Evolutionary conservation across 495 filamentous ascomycete genomes (phyloP).

Genomic region (Usnea hakonensis): DNA sequence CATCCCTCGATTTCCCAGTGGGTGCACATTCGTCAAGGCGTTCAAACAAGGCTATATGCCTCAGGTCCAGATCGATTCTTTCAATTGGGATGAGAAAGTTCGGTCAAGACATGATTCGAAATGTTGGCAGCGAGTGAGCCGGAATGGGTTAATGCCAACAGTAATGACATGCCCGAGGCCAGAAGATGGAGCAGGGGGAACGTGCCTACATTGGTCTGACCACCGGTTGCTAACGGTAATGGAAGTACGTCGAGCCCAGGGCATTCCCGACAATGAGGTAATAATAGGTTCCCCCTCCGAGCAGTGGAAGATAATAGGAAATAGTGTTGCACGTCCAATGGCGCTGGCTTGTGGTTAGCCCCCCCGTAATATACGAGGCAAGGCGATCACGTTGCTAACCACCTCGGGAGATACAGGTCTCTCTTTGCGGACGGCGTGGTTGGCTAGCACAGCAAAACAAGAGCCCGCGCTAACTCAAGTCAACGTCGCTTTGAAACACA

Average conservation of each 20-base stretch:
- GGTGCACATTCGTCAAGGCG: constrained; percentile 39
- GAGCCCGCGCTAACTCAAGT: not conserved
- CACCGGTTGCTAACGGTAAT: constrained; percentile 48
- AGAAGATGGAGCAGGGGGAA: constrained; percentile 41
- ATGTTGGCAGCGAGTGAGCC: constrained; percentile 46
- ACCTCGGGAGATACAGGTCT: too few relatives aligned
- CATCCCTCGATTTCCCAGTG: constrained; percentile 39
- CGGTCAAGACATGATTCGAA: constrained; percentile 27
- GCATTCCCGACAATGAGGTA: constrained; percentile 59
- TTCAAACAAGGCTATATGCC: constrained; percentile 32
- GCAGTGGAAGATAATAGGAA: constrained; percentile 59
- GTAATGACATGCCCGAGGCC: constrained; percentile 43
- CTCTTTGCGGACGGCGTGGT: constrained; percentile 51
- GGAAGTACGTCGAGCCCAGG: constrained; percentile 59
- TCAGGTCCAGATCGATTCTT: constrained; percentile 25
- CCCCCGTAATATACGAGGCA: too few relatives aligned
- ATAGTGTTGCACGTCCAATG: constrained; percentile 60
- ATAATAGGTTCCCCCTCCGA: constrained; percentile 46
- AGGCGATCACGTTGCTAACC: too few relatives aligned
- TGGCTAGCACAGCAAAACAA: constrained; percentile 13
- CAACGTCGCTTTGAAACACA: not conserved
- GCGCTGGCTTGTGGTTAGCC: constrained; percentile 51
- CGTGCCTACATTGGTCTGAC: constrained; percentile 53
- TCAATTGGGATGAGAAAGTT: constrained; percentile 15
- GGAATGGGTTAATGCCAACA: constrained; percentile 46